Base-by-base conservation (phyloP, 306 rosid species). In the Amphicarpaea edgeworthii region DNA sequence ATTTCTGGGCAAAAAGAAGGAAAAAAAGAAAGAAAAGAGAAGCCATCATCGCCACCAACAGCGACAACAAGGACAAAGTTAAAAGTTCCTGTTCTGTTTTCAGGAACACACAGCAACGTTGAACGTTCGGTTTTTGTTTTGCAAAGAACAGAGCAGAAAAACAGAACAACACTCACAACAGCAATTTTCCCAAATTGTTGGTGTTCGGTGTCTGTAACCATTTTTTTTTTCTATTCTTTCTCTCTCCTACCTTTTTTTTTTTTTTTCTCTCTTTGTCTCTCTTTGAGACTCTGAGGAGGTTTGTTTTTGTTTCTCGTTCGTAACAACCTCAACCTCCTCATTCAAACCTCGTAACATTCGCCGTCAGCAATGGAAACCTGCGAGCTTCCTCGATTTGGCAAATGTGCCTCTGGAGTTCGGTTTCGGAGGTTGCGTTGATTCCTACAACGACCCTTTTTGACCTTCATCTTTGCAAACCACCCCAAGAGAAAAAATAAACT, bases 311-410 rank as follows among this genome's bases (percentile, higher is more conserved):
- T 78, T 76, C 45, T 37, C 60, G 46, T 28, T 37, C 64, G 46
- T 77, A 84, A 81, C 90, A 74, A 81, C 81, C 82, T 82, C 79
- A 78, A 68, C 83, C 87, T 80, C 85, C 79, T 81, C 86, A 49
- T 50, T 61, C 71, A 68, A 74, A 65, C 90, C 86, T 87, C 86
- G 87, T 68, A 76, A 66, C 80, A 65, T 57, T 68, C 90, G 88
- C 85, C 77, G 77, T 47, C 74, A 78, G 78, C 76, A 41, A 58
- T 70, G 75, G 75, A 77, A 85, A 73, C 77, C 55, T 54, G 58
- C 49, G 59, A 26, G n/a, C 38, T 76, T 76, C 71, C 83, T 85
- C 80, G 76, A 83, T 83, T 86, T 78, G 50, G 68, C 78, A 70
- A 81, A 78, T 86, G 85, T 83, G 12, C 77, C 72, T 82, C 86